Base-by-base conservation (phyloP, 2,329 filamentous ascomycete genomes). In the Colletotrichum graminicola region DNA sequence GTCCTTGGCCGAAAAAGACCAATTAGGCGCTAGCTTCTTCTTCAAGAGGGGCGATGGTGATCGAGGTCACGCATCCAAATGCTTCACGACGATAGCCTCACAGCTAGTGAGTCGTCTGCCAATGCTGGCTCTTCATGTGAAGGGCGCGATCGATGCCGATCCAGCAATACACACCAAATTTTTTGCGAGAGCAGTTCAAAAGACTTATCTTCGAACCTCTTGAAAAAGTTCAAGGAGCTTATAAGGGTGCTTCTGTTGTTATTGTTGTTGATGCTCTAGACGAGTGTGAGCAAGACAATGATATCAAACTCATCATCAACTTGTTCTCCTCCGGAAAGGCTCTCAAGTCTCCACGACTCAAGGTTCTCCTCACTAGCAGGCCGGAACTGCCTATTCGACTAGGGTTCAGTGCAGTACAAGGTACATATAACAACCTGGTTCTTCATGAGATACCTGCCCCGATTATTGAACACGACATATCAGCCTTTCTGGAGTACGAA, bases 1-100 rank as follows among this genome's bases (percentile, higher is more conserved):
- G 14, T 36, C 26, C 0, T 8, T 72, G 1, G 41, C 23, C n/a
- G 3, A 16, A 1, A 7, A 5, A 0, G 14, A 60, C 0, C 8
- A 6, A 0, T 72, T 83, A 0, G 79, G 74, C 0, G 81, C 79
- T 0, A 82, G 78, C 11, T 86, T 85, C 73, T 85, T 85, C 75
- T 86, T 84, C 75, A 83, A 82, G 47, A 79, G 75, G 65, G 82
- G 78, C 1, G 80, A 81, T 54, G 74, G 65, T 6, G 79, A 82
- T 67, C 76, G 80, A 23, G 78, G 79, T 1, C 78, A 78, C 45
- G 79, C 79, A 3, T 71, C 55, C 23, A 74, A 75, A 56, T 76
- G 85, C 29, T 77, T 85, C 41, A 76, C 81, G 1, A 86, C 83
- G 0, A 71, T 86, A 23, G 78, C 80, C 3, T 59, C 57, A 2